Base-by-base conservation (phyloP, 441 rosid genomes). In the Euphorbia schlechtendalii region DNA sequence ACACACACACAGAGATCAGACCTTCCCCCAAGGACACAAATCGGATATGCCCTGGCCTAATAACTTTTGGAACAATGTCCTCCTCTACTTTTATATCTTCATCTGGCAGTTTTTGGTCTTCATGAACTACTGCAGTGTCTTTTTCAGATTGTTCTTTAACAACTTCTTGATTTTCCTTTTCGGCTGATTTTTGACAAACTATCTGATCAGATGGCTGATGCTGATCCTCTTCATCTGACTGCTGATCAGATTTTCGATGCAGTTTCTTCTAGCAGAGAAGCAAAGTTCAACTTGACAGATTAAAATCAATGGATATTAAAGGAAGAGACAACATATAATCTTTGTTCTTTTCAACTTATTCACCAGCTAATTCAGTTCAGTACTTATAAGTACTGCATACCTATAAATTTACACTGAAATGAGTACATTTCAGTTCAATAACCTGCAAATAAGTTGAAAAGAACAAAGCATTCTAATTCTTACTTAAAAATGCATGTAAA, bases 31-130 rank as follows among this genome's bases (percentile, higher is more conserved):
- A 73, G 24, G 90, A 83, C 71, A 81, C 79, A 80, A 91, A 94
- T 66, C 95, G 89, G 76, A 94, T 89, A 74, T 94, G 96, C 63
- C 98, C 98, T 45, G 99, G 96, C 82, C 86, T 83, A 68, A 91
- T 81, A 65, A 82, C 86, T 61, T 87, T 65, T 18, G 94, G 96
- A 79, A 91, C 81, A 60, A 82, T 62, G 2, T 73, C 83, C 71
- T 80, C 89, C 69, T 77, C 80, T 0, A 28, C 71, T 59, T 76
- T 81, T 60, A 73, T 71, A 75, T 76, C 75, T 32, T 69, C 73
- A 73, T 67, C 77, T 68, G 73, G 55, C 66, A 61, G 70, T 56
- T 72, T 56, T 40, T 55, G 28, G 8, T 66, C 75, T 68, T 67
- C 81, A 34, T 57, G 27, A 13, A 67, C 63, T 53, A 71, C 27